Evolutionary conservation across 352 stramenopile genomes (phyloP), one percentile per base, ranked within the genome.

Genomic region (Phytophthora podocarpi): DNA sequence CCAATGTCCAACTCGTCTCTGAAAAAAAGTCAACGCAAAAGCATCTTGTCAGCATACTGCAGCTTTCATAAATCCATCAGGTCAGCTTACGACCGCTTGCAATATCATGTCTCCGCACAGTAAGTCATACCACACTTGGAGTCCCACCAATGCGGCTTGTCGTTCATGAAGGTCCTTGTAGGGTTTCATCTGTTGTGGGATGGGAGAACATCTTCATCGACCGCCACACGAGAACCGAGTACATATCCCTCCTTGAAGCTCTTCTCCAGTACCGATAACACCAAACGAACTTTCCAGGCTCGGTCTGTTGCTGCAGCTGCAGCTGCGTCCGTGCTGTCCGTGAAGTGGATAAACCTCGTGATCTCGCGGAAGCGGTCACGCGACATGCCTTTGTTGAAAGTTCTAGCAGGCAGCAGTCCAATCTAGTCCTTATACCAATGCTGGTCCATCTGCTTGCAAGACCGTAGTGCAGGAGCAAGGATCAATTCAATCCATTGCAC

Each of bases 271-370:
- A 13, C 12, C 0, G 31, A 32, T 0, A 68, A 18, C 1, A 68
- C 28, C 3, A n/a, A 37, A 1, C 42, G 37, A 4, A 59, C 21
- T 18, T 63, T 68, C 45, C 59, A 68, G 2, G 51, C 52, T n/a
- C 45, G 26, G 21, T 63, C 45, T 7, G 5, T 47, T 3, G n/a
- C n/a, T n/a, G n/a, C n/a, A n/a, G 23, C 3, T 21, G 48, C 48
- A 15, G 24, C 24, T 2, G 21, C 5, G 13, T 34, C 13, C 6
- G 3, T 12, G 23, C 21, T 34, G 40, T 47, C 40, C 13, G 23
- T 21, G 13, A 31, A 47, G 15, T 47, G 40, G 2, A 47, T 20
- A 13, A 47, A 47, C 2, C 39, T 9, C 4, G 39, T 31, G 3
- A 46, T 46, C 4, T 46, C 39, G 2, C 39, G 21, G 5, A 46